Base-by-base conservation (phyloP, 495 filamentous ascomycete genomes). In the Penicillium goetzii region DNA sequence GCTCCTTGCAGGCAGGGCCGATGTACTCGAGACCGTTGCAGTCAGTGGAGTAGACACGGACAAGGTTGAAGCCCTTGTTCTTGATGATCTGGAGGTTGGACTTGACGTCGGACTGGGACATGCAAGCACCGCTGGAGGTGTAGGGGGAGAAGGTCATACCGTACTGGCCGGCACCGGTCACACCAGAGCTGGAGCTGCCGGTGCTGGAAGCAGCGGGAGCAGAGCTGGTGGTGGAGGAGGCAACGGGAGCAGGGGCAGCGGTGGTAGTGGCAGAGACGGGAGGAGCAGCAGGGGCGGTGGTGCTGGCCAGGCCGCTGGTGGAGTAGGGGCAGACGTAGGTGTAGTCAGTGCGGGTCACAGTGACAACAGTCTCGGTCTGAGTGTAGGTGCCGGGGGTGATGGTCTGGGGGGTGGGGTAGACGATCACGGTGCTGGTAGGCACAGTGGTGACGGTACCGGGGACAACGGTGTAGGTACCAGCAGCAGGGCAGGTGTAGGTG, bases 111-210 rank as follows among this genome's bases (percentile, higher is more conserved):
- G 58, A 43, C 60, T 82, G 76, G 71, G 68, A 63, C 88, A 92
- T 93, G 89, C 94, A 97, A 17, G 71, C 67, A 68, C 87, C 81
- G 57, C 62, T 63, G 63, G 63, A 57, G 69, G 80, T 80, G 82
- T 93, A 98, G 21, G 93, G 92, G 43, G 92, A 92, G 86, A 97
- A 98, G 67, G 95, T 92, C 72, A 97, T 92, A 81, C 89, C 91
- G 88, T 90, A 97, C 72, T 87, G 83, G 76, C 83, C 75, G 57
- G 82, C 83, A 58, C 70, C 63, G 70, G 79, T 80, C 36, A 58
- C 8, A 57, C 63, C 67, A 47, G 60, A 23, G 58, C 68, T 52
- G 59, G 61, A 54, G 66, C 34, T 43, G 55, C 67, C 54, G 62
- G 36, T 45, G 59, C 54, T 45, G 58, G 66, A 47, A 61, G 60